Evolutionary conservation across 1,284 basidiomycete genomes (phyloP), one percentile per base, ranked within the genome.

Genomic region (Singerocomus inundabilis): DNA sequence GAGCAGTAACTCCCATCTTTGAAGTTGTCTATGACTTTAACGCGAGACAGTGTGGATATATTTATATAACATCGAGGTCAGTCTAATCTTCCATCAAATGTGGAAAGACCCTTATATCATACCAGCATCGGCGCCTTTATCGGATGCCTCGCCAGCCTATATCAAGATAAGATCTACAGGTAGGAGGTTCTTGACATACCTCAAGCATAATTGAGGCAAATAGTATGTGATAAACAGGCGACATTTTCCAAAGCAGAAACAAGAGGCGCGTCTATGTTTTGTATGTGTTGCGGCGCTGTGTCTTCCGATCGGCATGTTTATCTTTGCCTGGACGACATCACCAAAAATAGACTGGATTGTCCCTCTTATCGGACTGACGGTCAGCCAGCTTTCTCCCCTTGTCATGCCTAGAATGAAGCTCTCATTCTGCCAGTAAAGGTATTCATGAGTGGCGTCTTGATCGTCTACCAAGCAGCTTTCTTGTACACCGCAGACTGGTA

Each of bases 401-500:
- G 11, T 16, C 40, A 6, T 35, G 1, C n/a, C 8, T 33, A 3
- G 6, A 41, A 16, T 25, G 10, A n/a, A 7, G n/a, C 18, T 8
- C 42, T 41, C 6, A 38, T 39, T 16, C 6, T 38, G 79, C 77
- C 62, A 2, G 70, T 18, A 12, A 47, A 80, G 78, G 31, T 79
- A 0, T 81, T 81, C 59, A 76, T 78, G 53, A 81, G 75, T 65
- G 77, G 76, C 0, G 69, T 74, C 6, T 84, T 79, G 66, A 70
- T 78, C 25, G 80, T 87, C 24, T 85, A 83, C 58, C 70, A 84
- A 32, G 77, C 80, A 2, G 76, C 83, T 1, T 88, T 88, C 64
- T 75, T 79, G 6, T 90, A 89, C 56, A 72, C 89, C 10, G 84
- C 85, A 2, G 86, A 88, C 59, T 85, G 83, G 81, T 86, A 57